Percentiles rank a stretch among this genome's conserved stretches.
Conservation (phyloP, 2,329 filamentous ascomycete species). For the Paraphoma sp. region DNA sequence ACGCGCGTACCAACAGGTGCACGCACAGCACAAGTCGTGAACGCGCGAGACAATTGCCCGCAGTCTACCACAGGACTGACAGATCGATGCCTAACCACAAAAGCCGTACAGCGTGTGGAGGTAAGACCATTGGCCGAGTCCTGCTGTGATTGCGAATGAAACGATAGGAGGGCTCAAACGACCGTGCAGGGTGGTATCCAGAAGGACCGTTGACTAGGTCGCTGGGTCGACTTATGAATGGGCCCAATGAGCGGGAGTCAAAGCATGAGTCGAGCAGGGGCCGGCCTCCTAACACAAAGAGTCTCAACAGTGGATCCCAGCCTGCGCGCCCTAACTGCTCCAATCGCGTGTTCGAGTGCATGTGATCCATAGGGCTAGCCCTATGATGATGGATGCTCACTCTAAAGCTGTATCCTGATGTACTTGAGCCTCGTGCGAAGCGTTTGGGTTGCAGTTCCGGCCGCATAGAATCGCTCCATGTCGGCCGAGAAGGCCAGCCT, state of each 20-base stretch:
- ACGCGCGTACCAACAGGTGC: too few species aligned
- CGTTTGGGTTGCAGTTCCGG: constrained; percentile 3
- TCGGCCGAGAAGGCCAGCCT: constrained; percentile 2
- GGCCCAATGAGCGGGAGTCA: constrained; percentile 22
- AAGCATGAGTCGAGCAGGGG: background rate
- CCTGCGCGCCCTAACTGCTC: background rate
- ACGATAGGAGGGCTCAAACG: background rate
- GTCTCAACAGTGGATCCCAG: background rate
- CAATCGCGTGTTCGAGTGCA: background rate
- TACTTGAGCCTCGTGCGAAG: constrained; percentile 3
- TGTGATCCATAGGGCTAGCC: constrained; percentile 15
- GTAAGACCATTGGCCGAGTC: constrained; percentile 7
- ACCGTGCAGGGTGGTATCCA: constrained; percentile 23
- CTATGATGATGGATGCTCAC: constrained; percentile 1
- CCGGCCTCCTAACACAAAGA: constrained; percentile 2
- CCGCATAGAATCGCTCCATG: constrained; percentile 7
- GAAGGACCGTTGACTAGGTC: constrained; percentile 14
- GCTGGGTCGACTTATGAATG: constrained; percentile 1
- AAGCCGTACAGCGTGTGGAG: constrained; percentile 3
- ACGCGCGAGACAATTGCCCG: too few species aligned
- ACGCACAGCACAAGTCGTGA: too few species aligned
- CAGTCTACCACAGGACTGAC: background rate
- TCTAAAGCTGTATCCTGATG: background rate
- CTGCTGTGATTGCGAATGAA: constrained; percentile 7
- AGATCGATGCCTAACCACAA: constrained; percentile 12